Base-by-base conservation (phyloP, 2,329 filamentous ascomycete genomes). In the Albophoma yamanashiensis region DNA sequence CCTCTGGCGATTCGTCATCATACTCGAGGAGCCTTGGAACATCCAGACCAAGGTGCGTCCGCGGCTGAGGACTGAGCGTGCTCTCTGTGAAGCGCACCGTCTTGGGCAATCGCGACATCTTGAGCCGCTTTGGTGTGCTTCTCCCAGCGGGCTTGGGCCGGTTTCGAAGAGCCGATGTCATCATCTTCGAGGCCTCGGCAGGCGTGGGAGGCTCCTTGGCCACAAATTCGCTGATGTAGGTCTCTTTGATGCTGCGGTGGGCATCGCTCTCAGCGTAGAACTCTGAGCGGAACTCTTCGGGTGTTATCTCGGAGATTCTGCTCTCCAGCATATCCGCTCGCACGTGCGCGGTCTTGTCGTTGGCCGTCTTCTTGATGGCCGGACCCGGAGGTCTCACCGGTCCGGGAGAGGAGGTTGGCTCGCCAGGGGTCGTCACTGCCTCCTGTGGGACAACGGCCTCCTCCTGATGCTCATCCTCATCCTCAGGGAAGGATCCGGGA, bases 81-180 rank as follows among this genome's bases (percentile, higher is more conserved):
- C 60, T 64, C 15, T 71, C 69, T 8, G 64, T 66, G 58, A 73
- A 73, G 20, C 70, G 69, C 22, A 73, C 70, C 43, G 60, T 58
- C 60, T 69, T 71, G 31, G 68, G 68, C 31, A 65, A 60, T 25
- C 65, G 64, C 22, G 55, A 62, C 61, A 65, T 64, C 25, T 62
- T 61, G 39, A 69, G 64, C 36, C 70, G 65, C 58, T 70, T 70
- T 4, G 70, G 69, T 3, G 64, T 63, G 15, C 38, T 34, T 57
- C 50, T 56, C 42, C 62, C 1, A 60, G 62, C 14, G 59, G 50
- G 60, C 38, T 63, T 67, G 22, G 62, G 64, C 58, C 67, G 67
- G 52, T 66, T 66, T 42, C 64, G 68, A n/a, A 73, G 64, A 40
- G 72, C 71, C 2, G 70, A 69, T 36, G 56, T 63, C 40, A n/a